Percentiles rank a stretch among this genome's conserved stretches.
These are phyloP conservation scores for Aegilops tauschii DNA, from an alignment of 176 grass and related monocot species.

Conservation along the genomic window DNA sequence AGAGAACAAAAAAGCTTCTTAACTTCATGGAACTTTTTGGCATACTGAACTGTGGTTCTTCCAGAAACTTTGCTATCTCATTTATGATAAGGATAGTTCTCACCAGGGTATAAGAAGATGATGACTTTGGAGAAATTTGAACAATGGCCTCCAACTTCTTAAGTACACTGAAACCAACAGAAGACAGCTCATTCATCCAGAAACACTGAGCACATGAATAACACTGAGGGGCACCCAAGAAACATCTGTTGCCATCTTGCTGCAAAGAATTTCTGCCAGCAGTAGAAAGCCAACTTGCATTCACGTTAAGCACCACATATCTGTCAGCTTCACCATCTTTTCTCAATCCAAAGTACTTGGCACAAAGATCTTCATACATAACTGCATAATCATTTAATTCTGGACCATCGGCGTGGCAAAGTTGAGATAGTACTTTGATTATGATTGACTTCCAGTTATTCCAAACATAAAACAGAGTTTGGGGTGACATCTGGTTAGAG, in stretches of 20 bases:
- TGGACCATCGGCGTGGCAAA: not conserved
- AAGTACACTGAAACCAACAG: constrained; percentile 57
- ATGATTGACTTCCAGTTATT: not conserved
- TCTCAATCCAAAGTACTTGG: constrained; percentile 50
- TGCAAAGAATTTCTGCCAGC: constrained; percentile 27
- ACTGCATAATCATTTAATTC: constrained; percentile 11
- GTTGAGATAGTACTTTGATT: constrained; percentile 26
- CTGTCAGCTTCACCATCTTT: not conserved
- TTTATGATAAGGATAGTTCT: constrained; percentile 3
- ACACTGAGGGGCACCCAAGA: constrained; percentile 25
- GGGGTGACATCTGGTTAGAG: constrained; percentile 29
- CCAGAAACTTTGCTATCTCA: constrained; percentile 49
- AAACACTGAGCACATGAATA: constrained; percentile 44
- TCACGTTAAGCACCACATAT: constrained; percentile 49
- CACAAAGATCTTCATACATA: constrained; percentile 46
- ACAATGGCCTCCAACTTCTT: constrained; percentile 48
- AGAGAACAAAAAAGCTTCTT: not conserved
- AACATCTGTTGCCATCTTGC: constrained; percentile 19
- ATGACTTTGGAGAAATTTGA: not conserved
- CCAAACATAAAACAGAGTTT: constrained; percentile 59
- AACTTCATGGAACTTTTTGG: constrained; percentile 10
- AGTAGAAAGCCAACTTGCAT: constrained; percentile 53
- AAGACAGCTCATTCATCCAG: constrained; percentile 49
- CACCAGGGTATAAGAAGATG: constrained; percentile 14
- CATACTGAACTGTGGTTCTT: constrained; percentile 1